Conservation (phyloP, 2,329 filamentous ascomycete genomes). For the Ascocoryne sarcoides region DNA sequence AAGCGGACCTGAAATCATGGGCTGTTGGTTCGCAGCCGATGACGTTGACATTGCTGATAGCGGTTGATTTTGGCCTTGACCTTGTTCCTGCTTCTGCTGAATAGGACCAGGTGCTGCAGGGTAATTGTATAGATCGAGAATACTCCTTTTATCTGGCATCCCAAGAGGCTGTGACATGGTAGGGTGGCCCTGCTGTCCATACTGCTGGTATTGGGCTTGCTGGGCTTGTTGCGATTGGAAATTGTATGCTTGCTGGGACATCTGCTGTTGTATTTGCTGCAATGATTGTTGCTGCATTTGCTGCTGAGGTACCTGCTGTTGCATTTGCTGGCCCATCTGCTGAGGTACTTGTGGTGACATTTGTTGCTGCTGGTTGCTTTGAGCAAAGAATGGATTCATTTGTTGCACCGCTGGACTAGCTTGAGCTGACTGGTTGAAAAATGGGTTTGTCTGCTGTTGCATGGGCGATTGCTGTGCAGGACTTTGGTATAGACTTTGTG, state of each 20-base stretch:
- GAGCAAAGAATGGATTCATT: slow-evolving; percentile 16
- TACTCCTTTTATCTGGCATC: slow-evolving; percentile 61
- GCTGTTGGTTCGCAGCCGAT: neutral
- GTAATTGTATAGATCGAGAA: slow-evolving; percentile 63
- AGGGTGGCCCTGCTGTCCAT: slow-evolving; percentile 27
- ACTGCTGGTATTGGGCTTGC: slow-evolving; percentile 29
- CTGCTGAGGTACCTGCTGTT: slow-evolving; percentile 16
- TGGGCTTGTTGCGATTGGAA: slow-evolving; percentile 34
- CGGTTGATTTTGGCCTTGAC: neutral
- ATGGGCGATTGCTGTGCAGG: slow-evolving; percentile 29
- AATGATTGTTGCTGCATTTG: slow-evolving; percentile 11
- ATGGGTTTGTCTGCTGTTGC: slow-evolving; percentile 23
- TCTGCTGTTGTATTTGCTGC: slow-evolving; percentile 13
- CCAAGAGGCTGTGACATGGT: slow-evolving; percentile 36
- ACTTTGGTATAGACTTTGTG: slow-evolving; percentile 21
- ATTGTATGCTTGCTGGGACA: slow-evolving; percentile 5
- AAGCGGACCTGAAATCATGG: slow-evolving; percentile 11
- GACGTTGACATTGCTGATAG: neutral
- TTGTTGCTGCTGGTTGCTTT: slow-evolving; percentile 10
- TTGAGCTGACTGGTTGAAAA: slow-evolving; percentile 13
- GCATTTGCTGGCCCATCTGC: slow-evolving; percentile 17
- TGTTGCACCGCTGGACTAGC: slow-evolving; percentile 18
- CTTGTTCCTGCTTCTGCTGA: slow-evolving; percentile 14
- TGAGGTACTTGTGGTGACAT: neutral
- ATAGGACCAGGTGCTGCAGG: slow-evolving; percentile 26